A percentile compares a stretch with the other conserved stretches of the same genome.
Conservation (phyloP, 345 rosid species). For the Populus ilicifolia region DNA sequence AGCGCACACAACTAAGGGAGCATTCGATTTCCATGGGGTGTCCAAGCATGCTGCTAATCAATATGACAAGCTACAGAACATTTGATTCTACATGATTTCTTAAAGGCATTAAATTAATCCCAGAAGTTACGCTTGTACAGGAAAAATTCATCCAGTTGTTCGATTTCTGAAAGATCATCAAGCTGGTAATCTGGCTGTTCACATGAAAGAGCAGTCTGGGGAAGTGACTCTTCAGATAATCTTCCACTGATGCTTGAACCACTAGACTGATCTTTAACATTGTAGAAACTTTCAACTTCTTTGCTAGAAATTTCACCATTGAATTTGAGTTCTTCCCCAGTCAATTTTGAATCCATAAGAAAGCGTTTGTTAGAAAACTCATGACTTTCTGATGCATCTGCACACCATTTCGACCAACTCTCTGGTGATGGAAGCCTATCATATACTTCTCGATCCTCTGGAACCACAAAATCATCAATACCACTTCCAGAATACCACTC, state of each 20-base stretch:
- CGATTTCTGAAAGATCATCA: conserved; percentile 43
- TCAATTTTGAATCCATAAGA: not conserved
- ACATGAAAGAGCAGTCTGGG: conserved; percentile 13
- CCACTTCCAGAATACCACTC: conserved; percentile 37
- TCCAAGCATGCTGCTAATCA: conserved; percentile 24
- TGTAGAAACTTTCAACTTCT: conserved; percentile 11
- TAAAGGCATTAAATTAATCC: conserved; percentile 29
- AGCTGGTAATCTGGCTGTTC: conserved; percentile 32
- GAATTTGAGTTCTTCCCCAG: conserved; percentile 13
- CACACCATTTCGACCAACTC: conserved; percentile 50
- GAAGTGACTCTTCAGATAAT: conserved; percentile 21
- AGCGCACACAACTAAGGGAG: conserved; percentile 14
- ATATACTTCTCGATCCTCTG: conserved; percentile 36
- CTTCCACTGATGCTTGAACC: conserved; percentile 26
- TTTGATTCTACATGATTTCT: conserved; percentile 27
- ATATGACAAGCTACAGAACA: conserved; percentile 23
- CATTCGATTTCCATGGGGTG: conserved; percentile 37
- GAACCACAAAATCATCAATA: conserved; percentile 42
- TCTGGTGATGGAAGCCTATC: conserved; percentile 48
- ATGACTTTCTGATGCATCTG: conserved; percentile 15
- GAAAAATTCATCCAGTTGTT: conserved; percentile 68
- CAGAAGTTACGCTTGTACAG: conserved; percentile 53
- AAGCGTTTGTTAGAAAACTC: conserved; percentile 25
- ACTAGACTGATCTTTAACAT: conserved; percentile 19
- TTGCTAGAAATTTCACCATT: conserved; percentile 11